A percentile compares a stretch with the other conserved stretches of the same genome.
phyloP scores from a whole-genome alignment of 1,284 basidiomycete genomes.

The Bjerkandera adusta region DNA sequence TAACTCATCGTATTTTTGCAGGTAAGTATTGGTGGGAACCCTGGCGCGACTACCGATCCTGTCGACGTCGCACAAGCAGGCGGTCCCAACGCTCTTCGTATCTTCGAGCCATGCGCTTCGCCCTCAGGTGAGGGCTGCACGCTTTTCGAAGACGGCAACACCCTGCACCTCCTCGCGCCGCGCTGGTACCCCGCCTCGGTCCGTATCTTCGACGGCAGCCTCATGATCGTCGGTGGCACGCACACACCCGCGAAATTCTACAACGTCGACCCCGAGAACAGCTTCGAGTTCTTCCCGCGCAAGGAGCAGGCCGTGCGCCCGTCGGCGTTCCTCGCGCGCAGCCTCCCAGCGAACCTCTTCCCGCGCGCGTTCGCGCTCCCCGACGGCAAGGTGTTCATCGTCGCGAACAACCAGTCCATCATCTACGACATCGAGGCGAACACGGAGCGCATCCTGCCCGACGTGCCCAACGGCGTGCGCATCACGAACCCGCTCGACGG shows the following conservation, averaged over 20 bases:
- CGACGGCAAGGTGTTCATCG: conserved; percentile 42
- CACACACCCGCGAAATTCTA: conserved; percentile 36
- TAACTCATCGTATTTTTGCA: conserved; percentile 16
- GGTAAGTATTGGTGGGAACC: conserved; percentile 44
- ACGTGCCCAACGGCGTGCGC: conserved; percentile 50
- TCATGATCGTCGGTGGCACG: conserved; percentile 42
- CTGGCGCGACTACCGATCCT: conserved; percentile 42
- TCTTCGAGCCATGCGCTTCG: conserved; percentile 37
- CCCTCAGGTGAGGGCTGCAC: conserved; percentile 36
- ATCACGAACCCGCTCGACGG: conserved; percentile 43
- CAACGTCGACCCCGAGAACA: conserved; percentile 44
- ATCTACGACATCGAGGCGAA: conserved; percentile 29
- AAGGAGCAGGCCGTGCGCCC: conserved; percentile 47
- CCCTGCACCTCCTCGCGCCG: conserved; percentile 33
- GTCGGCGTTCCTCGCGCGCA: conserved; percentile 41
- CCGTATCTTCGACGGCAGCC: conserved; percentile 39
- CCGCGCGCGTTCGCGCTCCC: conserved; percentile 25
- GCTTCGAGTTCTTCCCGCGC: conserved; percentile 51
- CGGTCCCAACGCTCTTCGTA: conserved; percentile 30
- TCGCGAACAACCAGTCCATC: conserved; percentile 42
- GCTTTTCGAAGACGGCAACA: conserved; percentile 38
- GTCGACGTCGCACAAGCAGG: conserved; percentile 38
- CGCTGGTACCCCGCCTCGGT: conserved; percentile 46
- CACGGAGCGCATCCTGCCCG: conserved; percentile 40
- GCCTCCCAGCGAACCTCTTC: conserved; percentile 25